phyloP scores from a whole-genome alignment of 192 early-diverging fungal genomes.

The Backusella sp. region DNA sequence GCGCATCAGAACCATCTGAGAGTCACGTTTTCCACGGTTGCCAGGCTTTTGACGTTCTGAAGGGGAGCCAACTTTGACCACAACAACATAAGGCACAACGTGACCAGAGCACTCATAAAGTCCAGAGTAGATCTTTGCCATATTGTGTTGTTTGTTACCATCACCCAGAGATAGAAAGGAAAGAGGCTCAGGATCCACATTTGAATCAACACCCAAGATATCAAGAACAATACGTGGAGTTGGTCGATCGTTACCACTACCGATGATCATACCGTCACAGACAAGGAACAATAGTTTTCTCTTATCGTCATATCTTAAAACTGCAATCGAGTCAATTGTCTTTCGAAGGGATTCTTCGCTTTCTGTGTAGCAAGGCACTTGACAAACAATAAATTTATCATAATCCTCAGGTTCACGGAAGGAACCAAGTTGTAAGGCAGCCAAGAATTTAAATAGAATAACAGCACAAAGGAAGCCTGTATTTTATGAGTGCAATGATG shows the following conservation, averaged over 20 bases:
- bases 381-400: slow-evolving; percentile 90
- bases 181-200: slow-evolving; percentile 79
- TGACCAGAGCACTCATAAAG: slow-evolving; percentile 91
- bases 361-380: slow-evolving; percentile 98
- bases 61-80: slow-evolving; percentile 92
- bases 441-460: slow-evolving; percentile 79
- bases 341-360: slow-evolving; percentile 90
- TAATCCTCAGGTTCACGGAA: slow-evolving; percentile 77
- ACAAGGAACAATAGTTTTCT: slow-evolving; percentile 96
- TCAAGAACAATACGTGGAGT: slow-evolving; percentile 97
- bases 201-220: slow-evolving; percentile 88
- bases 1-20: slow-evolving; percentile 95
- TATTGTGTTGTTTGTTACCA: slow-evolving; percentile 93
- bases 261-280: slow-evolving; percentile 96
- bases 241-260: slow-evolving; percentile 93
- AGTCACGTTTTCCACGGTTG: slow-evolving; percentile 98
- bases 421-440: slow-evolving; percentile 72
- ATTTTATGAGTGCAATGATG: slow-evolving; percentile 50
- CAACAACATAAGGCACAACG: slow-evolving; percentile 93
- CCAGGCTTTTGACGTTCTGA: slow-evolving; percentile 87
- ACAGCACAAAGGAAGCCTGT: slow-evolving; percentile 75
- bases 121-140: slow-evolving; percentile 96
- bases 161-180: slow-evolving; percentile 89
- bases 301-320: slow-evolving; percentile 94
- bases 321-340: slow-evolving; percentile 93